Evolutionary conservation across 2,329 filamentous ascomycete species (phyloP).

Genomic region (Ascochyta clinopodiicola): DNA sequence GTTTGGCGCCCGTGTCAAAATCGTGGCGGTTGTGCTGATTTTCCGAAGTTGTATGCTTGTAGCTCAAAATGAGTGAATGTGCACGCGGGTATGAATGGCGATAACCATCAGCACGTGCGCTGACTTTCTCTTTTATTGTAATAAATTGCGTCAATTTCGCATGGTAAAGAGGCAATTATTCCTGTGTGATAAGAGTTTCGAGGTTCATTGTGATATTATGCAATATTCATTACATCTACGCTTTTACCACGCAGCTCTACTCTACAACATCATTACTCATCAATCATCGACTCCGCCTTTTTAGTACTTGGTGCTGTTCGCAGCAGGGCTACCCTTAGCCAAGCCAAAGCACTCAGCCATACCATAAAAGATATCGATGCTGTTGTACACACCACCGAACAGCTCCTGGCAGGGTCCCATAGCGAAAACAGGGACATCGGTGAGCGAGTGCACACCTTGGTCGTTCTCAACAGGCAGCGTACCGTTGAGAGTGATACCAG

Average conservation of each 20-base stretch:
- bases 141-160: too few relatives aligned
- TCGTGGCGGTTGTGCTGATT: too few relatives aligned
- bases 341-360: constrained; percentile 71
- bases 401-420: constrained; percentile 78
- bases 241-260: constrained; percentile 2
- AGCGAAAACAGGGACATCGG: constrained; percentile 67
- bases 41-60: too few relatives aligned
- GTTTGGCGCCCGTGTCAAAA: too few relatives aligned
- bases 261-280: constrained; percentile 17
- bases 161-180: too few relatives aligned
- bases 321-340: constrained; percentile 26
- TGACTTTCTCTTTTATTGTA: too few relatives aligned
- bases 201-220: neutral
- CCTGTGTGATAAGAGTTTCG: too few relatives aligned
- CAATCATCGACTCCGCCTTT: constrained; percentile 2
- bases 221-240: constrained; percentile 4
- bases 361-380: constrained; percentile 76
- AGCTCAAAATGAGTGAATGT: too few relatives aligned
- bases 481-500: constrained; percentile 77
- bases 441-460: constrained; percentile 59
- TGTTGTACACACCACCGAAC: constrained; percentile 74
- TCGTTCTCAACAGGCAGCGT: constrained; percentile 69
- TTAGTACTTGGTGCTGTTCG: constrained; percentile 9
- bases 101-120: too few relatives aligned
- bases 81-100: too few relatives aligned